phyloP scores from a whole-genome alignment of 2,329 filamentous ascomycete genomes.

The Fusarium luffae region DNA sequence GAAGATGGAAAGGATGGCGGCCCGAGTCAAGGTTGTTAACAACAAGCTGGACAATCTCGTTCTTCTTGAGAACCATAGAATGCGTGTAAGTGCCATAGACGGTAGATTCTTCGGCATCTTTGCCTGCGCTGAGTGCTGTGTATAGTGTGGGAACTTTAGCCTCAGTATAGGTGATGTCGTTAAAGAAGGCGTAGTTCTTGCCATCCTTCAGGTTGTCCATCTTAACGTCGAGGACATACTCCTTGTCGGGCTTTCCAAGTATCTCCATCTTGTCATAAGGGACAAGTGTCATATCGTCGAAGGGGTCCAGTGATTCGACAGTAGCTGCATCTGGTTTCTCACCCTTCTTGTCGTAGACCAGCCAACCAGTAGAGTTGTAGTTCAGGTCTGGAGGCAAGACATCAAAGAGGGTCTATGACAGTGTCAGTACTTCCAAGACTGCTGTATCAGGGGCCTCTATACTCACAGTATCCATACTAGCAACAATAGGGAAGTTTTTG shows the following conservation, averaged over 20 bases:
- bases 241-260: constrained; percentile 70
- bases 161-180: constrained; percentile 78
- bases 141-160: constrained; percentile 85
- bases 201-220: constrained; percentile 72
- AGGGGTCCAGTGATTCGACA: constrained; percentile 71
- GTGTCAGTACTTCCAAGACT: not conserved
- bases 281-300: constrained; percentile 79
- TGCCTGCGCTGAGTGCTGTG: constrained; percentile 73
- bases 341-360: constrained; percentile 65
- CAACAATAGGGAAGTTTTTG: constrained; percentile 74
- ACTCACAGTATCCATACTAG: constrained; percentile 74
- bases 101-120: constrained; percentile 66
- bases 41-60: constrained; percentile 75
- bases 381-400: constrained; percentile 73
- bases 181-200: constrained; percentile 72
- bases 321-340: constrained; percentile 62
- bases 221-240: constrained; percentile 71
- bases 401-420: constrained; percentile 71
- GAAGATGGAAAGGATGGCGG: constrained; percentile 81
- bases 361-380: constrained; percentile 73
- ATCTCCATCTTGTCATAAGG: constrained; percentile 74
- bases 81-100: constrained; percentile 76
- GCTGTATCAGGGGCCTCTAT: fast-evolving
- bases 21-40: constrained; percentile 79
- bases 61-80: constrained; percentile 74